Percentiles rank a stretch among this genome's conserved stretches.
phyloP scores from a whole-genome alignment of 2,329 filamentous ascomycete genomes.

The Claviceps capensis region DNA sequence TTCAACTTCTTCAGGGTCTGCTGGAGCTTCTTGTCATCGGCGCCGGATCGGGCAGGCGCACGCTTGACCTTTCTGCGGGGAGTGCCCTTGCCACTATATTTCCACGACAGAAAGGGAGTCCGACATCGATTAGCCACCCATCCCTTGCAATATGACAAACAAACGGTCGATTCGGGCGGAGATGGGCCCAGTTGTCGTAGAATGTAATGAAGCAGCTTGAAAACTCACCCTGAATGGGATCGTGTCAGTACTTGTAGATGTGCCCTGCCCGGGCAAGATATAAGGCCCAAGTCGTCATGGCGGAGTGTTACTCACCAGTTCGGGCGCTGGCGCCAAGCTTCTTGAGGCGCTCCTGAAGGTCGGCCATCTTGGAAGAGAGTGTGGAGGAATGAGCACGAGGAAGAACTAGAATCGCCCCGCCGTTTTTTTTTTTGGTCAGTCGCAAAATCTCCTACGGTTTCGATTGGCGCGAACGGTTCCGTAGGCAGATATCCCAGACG shows the following conservation, averaged over 20 bases:
- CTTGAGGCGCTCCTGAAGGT: constrained; percentile 46
- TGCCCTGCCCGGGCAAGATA: background rate
- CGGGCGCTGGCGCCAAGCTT: constrained; percentile 39
- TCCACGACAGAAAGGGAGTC: constrained; percentile 5
- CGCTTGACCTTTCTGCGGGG: constrained; percentile 98
- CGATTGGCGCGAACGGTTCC: background rate
- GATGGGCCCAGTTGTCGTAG: background rate
- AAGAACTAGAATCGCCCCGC: background rate
- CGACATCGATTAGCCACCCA: constrained; percentile 13
- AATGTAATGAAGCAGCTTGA: background rate
- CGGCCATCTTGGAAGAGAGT: constrained; percentile 31
- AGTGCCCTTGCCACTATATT: constrained; percentile 78
- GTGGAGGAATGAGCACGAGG: constrained; percentile 13
- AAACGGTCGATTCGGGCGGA: too few relatives aligned
- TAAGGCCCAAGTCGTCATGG: background rate
- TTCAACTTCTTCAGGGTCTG: constrained; percentile 97
- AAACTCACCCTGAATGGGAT: constrained; percentile 22
- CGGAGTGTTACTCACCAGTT: constrained; percentile 48
- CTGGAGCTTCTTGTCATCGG: constrained; percentile 99
- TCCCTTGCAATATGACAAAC: too few relatives aligned
- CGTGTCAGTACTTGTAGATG: constrained; percentile 1
- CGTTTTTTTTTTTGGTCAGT: constrained; percentile 6
- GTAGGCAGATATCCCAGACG: background rate
- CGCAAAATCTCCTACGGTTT: background rate
- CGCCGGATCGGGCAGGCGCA: constrained; percentile 79